Evolutionary conservation across 106 monocot genomes (phyloP).

Genomic region (Iris macrosiphon): DNA sequence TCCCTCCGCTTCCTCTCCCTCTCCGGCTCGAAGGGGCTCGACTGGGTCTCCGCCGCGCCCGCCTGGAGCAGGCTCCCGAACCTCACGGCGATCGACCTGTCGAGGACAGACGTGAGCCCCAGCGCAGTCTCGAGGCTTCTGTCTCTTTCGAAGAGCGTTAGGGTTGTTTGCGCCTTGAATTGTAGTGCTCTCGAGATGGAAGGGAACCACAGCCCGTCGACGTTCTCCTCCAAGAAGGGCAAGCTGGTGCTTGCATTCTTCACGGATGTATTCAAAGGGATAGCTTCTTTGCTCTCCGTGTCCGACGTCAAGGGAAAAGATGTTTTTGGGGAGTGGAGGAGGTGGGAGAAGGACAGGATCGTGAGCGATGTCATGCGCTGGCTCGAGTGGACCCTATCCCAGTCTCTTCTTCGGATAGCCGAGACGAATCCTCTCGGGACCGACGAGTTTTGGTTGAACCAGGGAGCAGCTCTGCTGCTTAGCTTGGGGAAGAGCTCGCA

Average conservation of each 20-base stretch:
- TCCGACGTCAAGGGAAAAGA: constrained; percentile 12
- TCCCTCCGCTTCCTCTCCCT: constrained; percentile 19
- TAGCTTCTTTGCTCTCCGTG: constrained; percentile 36
- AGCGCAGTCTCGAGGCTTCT: constrained; percentile 42
- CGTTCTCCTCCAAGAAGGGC: constrained; percentile 36
- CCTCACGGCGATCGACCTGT: constrained; percentile 69
- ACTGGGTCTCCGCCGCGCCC: constrained; percentile 18
- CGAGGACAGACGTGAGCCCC: constrained; percentile 67
- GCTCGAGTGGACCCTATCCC: constrained; percentile 89
- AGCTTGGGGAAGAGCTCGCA: constrained; percentile 62
- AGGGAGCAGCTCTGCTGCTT: constrained; percentile 62
- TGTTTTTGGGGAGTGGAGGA: constrained; percentile 42
- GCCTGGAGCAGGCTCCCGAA: constrained; percentile 23
- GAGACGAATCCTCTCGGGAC: constrained; percentile 55
- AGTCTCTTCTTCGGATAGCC: constrained; percentile 60
- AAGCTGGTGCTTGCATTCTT: constrained; percentile 53
- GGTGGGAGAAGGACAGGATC: constrained; percentile 30
- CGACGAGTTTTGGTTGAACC: constrained; percentile 78
- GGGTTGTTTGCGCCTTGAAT: constrained; percentile 63
- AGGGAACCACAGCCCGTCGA: constrained; percentile 19
- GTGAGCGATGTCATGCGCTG: constrained; percentile 59
- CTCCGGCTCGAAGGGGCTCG: constrained; percentile 12
- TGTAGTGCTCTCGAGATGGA: constrained; percentile 55
- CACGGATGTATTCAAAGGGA: constrained; percentile 57
- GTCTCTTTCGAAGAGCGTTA: constrained; percentile 54